Evolutionary conservation across 306 rosid species (phyloP).

Genomic region (Prunus mongolica): DNA sequence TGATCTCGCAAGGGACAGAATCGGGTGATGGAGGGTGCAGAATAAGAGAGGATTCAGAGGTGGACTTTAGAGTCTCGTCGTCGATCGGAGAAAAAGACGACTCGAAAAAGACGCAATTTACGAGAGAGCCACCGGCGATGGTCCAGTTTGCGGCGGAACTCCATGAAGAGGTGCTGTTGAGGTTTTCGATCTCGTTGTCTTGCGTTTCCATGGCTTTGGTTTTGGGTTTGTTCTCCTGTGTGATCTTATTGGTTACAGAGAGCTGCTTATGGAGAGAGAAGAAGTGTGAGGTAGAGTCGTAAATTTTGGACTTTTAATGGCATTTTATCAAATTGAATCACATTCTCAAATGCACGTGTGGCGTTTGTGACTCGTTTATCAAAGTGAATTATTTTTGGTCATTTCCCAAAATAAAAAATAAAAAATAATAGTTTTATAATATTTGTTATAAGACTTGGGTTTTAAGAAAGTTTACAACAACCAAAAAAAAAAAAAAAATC

Average conservation of each 20-base stretch:
- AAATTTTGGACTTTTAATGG: not conserved
- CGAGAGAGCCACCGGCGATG: constrained; percentile 41
- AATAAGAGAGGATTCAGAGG: constrained; percentile 43
- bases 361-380: not conserved
- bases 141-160: constrained; percentile 56
- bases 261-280: not conserved
- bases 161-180: constrained; percentile 10
- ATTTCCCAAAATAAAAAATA: too few relatives aligned
- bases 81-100: constrained; percentile 40
- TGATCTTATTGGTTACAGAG: not conserved
- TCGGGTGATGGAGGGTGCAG: constrained; percentile 50
- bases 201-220: constrained; percentile 29
- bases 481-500: too few relatives aligned
- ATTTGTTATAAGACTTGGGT: too few relatives aligned
- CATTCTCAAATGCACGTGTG: not conserved
- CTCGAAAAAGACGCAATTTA: constrained; percentile 45
- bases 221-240: not conserved
- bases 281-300: not conserved
- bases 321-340: not conserved
- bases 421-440: too few relatives aligned
- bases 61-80: constrained; percentile 22
- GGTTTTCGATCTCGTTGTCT: not conserved
- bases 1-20: constrained; percentile 80
- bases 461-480: too few relatives aligned
- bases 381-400: too few relatives aligned